Conservation (phyloP, 2,329 filamentous ascomycete species). For the Hypoxylon sp. region DNA sequence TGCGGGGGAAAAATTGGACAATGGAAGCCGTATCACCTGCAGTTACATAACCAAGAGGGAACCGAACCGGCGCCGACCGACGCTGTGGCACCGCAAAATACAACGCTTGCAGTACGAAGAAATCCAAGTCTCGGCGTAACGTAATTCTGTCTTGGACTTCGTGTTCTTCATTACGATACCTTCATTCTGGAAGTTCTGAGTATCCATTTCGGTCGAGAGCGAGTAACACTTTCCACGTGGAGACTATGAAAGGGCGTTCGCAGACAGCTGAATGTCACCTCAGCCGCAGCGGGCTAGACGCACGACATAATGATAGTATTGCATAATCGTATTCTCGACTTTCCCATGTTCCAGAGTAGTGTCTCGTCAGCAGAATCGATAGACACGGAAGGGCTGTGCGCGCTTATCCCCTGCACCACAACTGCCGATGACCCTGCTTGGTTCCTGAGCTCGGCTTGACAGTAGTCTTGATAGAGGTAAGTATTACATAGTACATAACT, state of each 20-base stretch:
- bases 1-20: slow-evolving; percentile 3
- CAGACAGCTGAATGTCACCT: slow-evolving; percentile 35
- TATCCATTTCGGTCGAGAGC: slow-evolving; percentile 26
- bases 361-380: slow-evolving; percentile 33
- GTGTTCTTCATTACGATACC: slow-evolving; percentile 27
- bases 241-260: slow-evolving; percentile 13
- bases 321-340: slow-evolving; percentile 34
- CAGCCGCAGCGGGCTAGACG: slow-evolving; percentile 25
- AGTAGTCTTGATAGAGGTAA: not conserved
- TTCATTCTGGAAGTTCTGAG: slow-evolving; percentile 1
- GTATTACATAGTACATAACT: not conserved
- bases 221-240: slow-evolving; percentile 35
- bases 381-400: slow-evolving; percentile 31
- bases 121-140: slow-evolving; percentile 18
- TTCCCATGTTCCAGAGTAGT: slow-evolving; percentile 24
- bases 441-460: slow-evolving; percentile 10
- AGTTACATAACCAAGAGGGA: not conserved
- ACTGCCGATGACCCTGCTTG: slow-evolving; percentile 16
- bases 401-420: slow-evolving; percentile 24
- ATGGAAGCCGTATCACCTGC: not conserved
- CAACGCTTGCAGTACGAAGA: slow-evolving; percentile 2
- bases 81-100: not conserved
- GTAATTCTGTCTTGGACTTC: slow-evolving; percentile 36
- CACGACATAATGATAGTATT: slow-evolving; percentile 29
- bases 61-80: slow-evolving; percentile 24